Conservation (phyloP, 805 yeast species). For the Pichia sporocuriosa region DNA sequence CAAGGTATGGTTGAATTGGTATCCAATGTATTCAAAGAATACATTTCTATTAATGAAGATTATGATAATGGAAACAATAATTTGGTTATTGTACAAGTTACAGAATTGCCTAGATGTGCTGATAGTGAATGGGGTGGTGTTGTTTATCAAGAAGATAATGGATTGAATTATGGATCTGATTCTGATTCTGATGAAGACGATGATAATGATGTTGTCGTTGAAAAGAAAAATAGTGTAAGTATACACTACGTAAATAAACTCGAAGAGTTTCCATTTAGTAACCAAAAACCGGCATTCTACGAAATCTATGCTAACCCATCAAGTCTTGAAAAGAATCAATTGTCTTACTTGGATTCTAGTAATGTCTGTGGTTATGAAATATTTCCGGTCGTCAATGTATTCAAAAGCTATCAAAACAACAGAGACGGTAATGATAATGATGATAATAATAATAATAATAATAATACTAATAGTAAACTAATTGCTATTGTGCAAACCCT, state of each 20-base stretch:
- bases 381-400: conserved; percentile 18
- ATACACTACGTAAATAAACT: conserved; percentile 40
- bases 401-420: neutral
- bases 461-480: no score
- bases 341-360: conserved; percentile 1
- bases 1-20: conserved; percentile 26
- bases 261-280: conserved; percentile 30
- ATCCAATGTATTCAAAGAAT: conserved; percentile 39
- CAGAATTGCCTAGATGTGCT: conserved; percentile 56
- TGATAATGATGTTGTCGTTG: conserved; percentile 1
- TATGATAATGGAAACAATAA: conserved; percentile 20
- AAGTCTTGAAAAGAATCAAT: neutral
- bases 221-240: conserved; percentile 29
- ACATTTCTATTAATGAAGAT: conserved; percentile 17
- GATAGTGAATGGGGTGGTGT: conserved; percentile 72
- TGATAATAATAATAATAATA: no score
- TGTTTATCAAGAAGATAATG: conserved; percentile 35
- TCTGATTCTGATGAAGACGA: conserved; percentile 25
- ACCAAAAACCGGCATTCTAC: conserved; percentile 13
- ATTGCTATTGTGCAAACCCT: no score
- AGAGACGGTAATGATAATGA: no score
- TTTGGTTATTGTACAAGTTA: conserved; percentile 49
- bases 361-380: conserved; percentile 17
- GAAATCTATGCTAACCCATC: conserved; percentile 16
- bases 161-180: conserved; percentile 39